Base-by-base conservation (phyloP, 345 rosid species). In the Raphanus raphanistrum region DNA sequence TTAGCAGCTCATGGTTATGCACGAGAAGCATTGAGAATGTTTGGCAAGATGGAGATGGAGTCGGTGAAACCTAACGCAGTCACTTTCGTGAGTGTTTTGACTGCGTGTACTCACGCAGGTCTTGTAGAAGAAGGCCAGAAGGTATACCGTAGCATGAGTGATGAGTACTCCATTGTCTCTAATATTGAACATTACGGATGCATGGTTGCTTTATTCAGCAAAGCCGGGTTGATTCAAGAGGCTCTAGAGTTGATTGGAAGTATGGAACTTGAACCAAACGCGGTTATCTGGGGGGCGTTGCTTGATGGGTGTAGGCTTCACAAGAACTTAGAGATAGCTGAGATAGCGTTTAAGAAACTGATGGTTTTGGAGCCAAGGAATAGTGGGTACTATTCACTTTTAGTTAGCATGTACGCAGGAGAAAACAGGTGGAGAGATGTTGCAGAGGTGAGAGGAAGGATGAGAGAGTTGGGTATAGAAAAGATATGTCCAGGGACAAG, bases 101-200 rank as follows among this genome's bases (percentile, higher is more conserved):
- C 87, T 66, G 97, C 95, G 10, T 93, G 92, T 81, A 81, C 89
- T 75, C 98, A 90, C 71, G 90, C 88, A 26, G 98, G 98, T 29
- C 84, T 93, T 29, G 89, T 88, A n/a, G 85, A 88, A 71, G 93
- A 87, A 79, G 95, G 97, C 36, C 85, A 80, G 52, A 71, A 38
- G 70, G 79, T 75, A 65, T 91, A 91, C 73, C 75, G 38, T 66
- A 84, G 90, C 76, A 90, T 91, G 92, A 80, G 68, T 7, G 11
- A 41, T 65, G 84, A 83, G 66, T 88, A 85, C 78, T 84, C 69
- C 26, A 83, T 91, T 54, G 54, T 54, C 66, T 87, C 88, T 12
- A 70, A 74, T 68, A 63, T 87, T 29, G 89, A 88, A 73, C 93
- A 88, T 63, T 90, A 86, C 28, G 95, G 98, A 77, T 89, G 94